Conservation (phyloP, 140 eudicot genomes). For the Oenanthe javanica region DNA sequence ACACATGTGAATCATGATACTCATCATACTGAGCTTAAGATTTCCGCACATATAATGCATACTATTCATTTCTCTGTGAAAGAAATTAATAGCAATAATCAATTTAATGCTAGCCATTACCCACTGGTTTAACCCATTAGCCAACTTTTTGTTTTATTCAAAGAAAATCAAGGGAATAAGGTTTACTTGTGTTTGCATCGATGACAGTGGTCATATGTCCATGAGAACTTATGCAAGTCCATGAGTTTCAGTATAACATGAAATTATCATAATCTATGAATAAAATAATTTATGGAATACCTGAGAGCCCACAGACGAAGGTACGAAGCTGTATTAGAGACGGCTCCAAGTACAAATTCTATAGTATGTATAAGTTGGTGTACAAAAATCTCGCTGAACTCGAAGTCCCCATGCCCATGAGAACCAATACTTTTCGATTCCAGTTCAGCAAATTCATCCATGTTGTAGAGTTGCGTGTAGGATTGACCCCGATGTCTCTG, state of each 20-base stretch:
- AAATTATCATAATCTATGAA: neutral
- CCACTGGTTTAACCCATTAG: neutral
- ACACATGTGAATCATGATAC: neutral
- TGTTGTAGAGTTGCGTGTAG: conserved; percentile 45
- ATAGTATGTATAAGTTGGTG: conserved; percentile 90
- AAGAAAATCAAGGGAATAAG: neutral
- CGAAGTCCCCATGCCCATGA: conserved; percentile 59
- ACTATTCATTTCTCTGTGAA: neutral
- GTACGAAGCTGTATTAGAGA: conserved; percentile 89
- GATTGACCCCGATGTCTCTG: conserved; percentile 76
- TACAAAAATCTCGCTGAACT: conserved; percentile 74
- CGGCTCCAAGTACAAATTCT: conserved; percentile 91
- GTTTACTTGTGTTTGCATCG: neutral
- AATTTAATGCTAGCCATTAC: neutral
- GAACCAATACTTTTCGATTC: conserved; percentile 32
- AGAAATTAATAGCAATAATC: neutral
- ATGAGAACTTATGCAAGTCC: neutral
- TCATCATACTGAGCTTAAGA: neutral
- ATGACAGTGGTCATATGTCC: neutral
- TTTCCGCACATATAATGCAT: neutral
- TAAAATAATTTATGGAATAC: conserved; percentile 16
- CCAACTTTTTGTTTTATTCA: neutral
- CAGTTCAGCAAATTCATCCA: conserved; percentile 41
- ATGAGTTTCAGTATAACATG: neutral
- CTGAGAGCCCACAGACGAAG: conserved; percentile 91